A percentile compares a stretch with the other conserved stretches of the same genome.
These are phyloP conservation scores for Perkinsus marinus DNA, from an alignment of 169 alveolate species.

Conservation along the genomic window DNA sequence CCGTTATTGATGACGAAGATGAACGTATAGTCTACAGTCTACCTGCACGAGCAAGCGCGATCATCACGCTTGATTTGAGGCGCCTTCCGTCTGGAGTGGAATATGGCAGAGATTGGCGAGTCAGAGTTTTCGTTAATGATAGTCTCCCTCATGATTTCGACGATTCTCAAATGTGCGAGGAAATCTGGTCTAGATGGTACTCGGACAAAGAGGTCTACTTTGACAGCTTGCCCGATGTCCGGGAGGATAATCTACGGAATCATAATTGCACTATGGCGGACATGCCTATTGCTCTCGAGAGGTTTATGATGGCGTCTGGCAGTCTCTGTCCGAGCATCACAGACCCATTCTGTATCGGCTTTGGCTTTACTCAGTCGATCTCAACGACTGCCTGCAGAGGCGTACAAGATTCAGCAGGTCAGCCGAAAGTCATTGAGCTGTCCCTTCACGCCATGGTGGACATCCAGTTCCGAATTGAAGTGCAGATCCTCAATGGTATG, in stretches of 20 bases:
- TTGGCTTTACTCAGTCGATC: not conserved
- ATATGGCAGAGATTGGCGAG: conserved; percentile 6
- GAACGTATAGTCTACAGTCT: conserved; percentile 1
- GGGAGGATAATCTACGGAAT: not conserved
- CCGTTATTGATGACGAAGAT: not conserved
- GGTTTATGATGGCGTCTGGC: not conserved
- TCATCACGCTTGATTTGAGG: conserved; percentile 19
- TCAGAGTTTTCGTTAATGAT: not conserved
- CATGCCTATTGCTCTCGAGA: not conserved
- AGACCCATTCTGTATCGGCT: not conserved
- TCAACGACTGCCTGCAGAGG: not conserved
- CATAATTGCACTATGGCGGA: not conserved
- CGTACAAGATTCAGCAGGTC: not conserved
- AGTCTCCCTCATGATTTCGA: not conserved
- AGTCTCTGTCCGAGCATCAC: not conserved
- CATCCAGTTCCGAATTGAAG: not conserved
- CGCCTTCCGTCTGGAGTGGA: conserved; percentile 7
- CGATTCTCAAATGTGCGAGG: not conserved
- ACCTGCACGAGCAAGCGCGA: conserved; percentile 9
- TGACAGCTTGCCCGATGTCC: not conserved
- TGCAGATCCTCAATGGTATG: conserved; percentile 10
- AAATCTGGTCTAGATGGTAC: not conserved
- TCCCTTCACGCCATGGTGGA: not conserved
- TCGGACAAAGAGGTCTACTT: not conserved
- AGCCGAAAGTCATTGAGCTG: not conserved